These are phyloP conservation scores for Talaromyces sp. DNA, from an alignment of 2,329 filamentous ascomycete genomes.

Conservation along the genomic window DNA sequence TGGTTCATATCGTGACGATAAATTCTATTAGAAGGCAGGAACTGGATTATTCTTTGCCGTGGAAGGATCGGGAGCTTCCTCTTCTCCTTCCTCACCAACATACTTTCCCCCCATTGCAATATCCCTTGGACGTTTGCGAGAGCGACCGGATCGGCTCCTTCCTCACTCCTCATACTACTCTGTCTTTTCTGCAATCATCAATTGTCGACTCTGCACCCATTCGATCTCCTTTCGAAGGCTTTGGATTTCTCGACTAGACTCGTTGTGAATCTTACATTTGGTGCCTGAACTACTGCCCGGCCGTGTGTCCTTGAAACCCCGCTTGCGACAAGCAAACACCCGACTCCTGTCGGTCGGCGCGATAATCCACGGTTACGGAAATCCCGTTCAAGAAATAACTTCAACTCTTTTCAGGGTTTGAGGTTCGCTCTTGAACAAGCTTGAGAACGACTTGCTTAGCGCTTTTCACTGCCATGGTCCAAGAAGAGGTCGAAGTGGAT, in stretches of 20 bases:
- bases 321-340: neutral
- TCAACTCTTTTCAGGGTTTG: neutral
- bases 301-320: slow-evolving; percentile 8
- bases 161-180: neutral
- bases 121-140: slow-evolving; percentile 6
- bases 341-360: neutral
- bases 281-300: slow-evolving; percentile 5
- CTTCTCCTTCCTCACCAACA: slow-evolving; percentile 3
- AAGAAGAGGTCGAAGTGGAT: slow-evolving; percentile 1
- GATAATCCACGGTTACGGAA: neutral
- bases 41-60: neutral
- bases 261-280: neutral
- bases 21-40: neutral
- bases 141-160: neutral
- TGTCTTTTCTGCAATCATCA: neutral
- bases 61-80: neutral
- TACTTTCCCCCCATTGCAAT: neutral
- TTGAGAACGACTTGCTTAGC: neutral
- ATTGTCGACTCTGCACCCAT: neutral
- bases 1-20: too few relatives aligned
- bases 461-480: slow-evolving; percentile 7
- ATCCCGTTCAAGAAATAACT: neutral
- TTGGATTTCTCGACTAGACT: neutral
- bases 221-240: neutral
- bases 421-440: neutral